A percentile compares a stretch with the other conserved stretches of the same genome.
phyloP scores from a whole-genome alignment of 148 eudicot species.

The Mesembryanthemum crystallinum region DNA sequence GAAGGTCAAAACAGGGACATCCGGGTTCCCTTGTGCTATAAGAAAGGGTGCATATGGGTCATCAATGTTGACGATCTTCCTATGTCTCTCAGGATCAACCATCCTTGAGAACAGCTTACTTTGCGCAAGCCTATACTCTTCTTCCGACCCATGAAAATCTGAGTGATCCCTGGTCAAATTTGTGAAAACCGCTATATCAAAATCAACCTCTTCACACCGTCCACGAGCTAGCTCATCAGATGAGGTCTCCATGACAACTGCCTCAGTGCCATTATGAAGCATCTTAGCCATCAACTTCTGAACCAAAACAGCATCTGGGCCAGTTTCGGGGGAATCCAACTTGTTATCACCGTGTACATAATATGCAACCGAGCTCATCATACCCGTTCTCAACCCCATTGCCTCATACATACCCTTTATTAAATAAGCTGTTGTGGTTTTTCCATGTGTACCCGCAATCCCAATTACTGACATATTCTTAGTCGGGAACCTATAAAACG shows the following conservation, averaged over 20 bases:
- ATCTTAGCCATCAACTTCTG: constrained; percentile 96
- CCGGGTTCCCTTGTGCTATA: constrained; percentile 65
- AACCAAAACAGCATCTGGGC: constrained; percentile 68
- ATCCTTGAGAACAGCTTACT: constrained; percentile 72
- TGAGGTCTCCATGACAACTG: constrained; percentile 88
- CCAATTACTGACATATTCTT: constrained; percentile 80
- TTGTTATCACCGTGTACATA: constrained; percentile 85
- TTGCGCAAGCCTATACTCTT: constrained; percentile 64
- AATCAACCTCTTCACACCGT: constrained; percentile 82
- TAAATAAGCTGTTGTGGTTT: constrained; percentile 66
- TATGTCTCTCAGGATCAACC: constrained; percentile 91
- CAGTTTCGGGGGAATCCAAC: constrained; percentile 52
- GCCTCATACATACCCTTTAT: constrained; percentile 90
- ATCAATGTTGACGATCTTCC: constrained; percentile 89
- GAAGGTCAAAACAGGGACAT: constrained; percentile 89
- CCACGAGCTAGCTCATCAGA: constrained; percentile 60
- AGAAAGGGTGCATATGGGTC: constrained; percentile 74
- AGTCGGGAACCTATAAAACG: constrained; percentile 81
- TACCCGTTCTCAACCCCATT: constrained; percentile 94
- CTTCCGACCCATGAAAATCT: constrained; percentile 66
- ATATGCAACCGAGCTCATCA: constrained; percentile 81
- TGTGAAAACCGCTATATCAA: constrained; percentile 92
- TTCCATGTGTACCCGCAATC: constrained; percentile 81
- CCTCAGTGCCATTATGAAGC: constrained; percentile 93
- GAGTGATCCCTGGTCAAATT: constrained; percentile 58